Evolutionary conservation across 768 basidiomycete species (phyloP).

Genomic region (Nevesoporus exiguus): DNA sequence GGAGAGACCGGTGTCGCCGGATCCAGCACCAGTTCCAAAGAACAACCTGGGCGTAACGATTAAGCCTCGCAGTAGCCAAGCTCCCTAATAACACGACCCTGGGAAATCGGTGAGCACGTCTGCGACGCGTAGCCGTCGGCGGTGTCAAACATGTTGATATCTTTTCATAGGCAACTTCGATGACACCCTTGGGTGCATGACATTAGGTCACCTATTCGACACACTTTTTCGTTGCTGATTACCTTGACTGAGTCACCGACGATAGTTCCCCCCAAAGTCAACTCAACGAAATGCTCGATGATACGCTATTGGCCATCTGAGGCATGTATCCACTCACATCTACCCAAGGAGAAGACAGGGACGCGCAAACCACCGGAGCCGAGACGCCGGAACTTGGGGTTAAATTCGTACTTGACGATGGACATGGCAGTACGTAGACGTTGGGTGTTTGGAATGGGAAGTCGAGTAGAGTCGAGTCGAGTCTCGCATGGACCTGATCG

Average conservation of each 20-base stretch:
- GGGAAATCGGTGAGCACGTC: not conserved
- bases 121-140: slow-evolving; percentile 38
- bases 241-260: slow-evolving; percentile 52
- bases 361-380: slow-evolving; percentile 48
- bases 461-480: too few species aligned
- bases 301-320: not conserved
- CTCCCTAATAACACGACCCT: slow-evolving; percentile 55
- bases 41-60: slow-evolving; percentile 57
- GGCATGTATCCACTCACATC: slow-evolving; percentile 33
- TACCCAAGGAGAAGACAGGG: slow-evolving; percentile 50
- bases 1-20: slow-evolving; percentile 39
- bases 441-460: not conserved
- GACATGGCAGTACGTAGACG: slow-evolving; percentile 22
- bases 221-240: not conserved
- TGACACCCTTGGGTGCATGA: slow-evolving; percentile 38
- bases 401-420: slow-evolving; percentile 29
- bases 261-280: slow-evolving; percentile 47
- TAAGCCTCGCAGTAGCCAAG: slow-evolving; percentile 50
- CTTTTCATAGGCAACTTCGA: slow-evolving; percentile 53
- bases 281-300: slow-evolving; percentile 26
- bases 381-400: slow-evolving; percentile 42
- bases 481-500: not conserved
- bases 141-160: slow-evolving; percentile 50
- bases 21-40: slow-evolving; percentile 50
- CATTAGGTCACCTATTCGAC: not conserved